Evolutionary conservation across 2,329 filamentous ascomycete species (phyloP), one percentile per base, ranked within the genome.

Genomic region (Stagonosporopsis chrysanthemi): DNA sequence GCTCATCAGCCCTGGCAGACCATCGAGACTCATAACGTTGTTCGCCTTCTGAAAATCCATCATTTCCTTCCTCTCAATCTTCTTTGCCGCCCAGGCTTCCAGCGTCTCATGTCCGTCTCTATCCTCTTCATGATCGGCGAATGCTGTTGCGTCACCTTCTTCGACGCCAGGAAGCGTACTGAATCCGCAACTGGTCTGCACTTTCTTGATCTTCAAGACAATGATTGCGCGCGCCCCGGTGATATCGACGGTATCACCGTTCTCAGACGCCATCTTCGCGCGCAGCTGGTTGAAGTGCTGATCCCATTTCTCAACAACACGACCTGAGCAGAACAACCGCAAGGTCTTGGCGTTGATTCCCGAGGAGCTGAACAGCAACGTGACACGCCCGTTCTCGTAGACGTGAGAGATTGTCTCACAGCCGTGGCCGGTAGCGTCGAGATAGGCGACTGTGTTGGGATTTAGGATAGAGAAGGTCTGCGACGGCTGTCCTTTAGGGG

Each of bases 391-490:
- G 67, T 93, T 93, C 69, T 94, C 90, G 71, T 91, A 88, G 11
- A 91, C 76, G 68, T 93, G 90, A 4, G 86, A 82, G 58, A 93
- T 88, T 3, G 90, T 93, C 78, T 94, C 90, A 68, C 83, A 87
- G 23, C 90, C 90, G 29, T 87, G 90, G 28, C 90, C 90, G 1
- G 88, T 91, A 58, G 87, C 84, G 70, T 93, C 90, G 52, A 92
- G 81, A 70, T 92, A 93, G 24, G 86, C 88, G 55, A 83, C 84
- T n/a, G 80, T 79, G 59, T 83, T 88, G 28, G 83, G 80, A 8
- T 78, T 76, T 49, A 90, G 78, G 50, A 90, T 79, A 29, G 84
- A 81, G 66, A 90, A 86, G 26, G 87, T 87, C n/a, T 82, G 78
- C 17, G 83, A 80, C 0, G 85, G 79, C 22, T 88, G 82, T 45